phyloP scores from a whole-genome alignment of 495 filamentous ascomycete genomes.

The Xylaria palmicola region DNA sequence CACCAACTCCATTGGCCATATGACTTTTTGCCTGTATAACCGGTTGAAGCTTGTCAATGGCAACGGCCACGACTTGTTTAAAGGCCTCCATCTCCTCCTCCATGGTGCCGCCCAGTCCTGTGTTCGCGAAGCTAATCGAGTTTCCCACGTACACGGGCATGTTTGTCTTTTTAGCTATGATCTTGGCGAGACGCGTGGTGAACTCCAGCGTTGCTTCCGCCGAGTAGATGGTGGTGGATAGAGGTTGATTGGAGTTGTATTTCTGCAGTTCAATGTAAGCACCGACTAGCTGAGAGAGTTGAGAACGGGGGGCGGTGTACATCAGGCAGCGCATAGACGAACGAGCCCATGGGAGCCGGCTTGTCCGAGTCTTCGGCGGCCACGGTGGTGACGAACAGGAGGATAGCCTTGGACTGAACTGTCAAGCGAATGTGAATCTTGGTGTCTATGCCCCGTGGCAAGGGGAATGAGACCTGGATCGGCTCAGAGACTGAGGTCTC shows the following conservation, averaged over 20 bases:
- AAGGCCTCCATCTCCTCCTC: constrained; percentile 95
- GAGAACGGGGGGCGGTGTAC: constrained; percentile 48
- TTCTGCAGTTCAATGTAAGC: constrained; percentile 35
- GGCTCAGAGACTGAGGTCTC: constrained; percentile 26
- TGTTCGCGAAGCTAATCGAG: constrained; percentile 64
- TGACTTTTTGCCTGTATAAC: constrained; percentile 2
- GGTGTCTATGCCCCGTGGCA: constrained; percentile 74
- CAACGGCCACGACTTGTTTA: constrained; percentile 64
- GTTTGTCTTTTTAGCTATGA: constrained; percentile 67
- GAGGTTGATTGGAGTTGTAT: constrained; percentile 55
- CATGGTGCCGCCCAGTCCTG: constrained; percentile 69
- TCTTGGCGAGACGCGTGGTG: constrained; percentile 77
- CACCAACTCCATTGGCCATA: neutral
- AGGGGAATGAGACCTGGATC: constrained; percentile 71
- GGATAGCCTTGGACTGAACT: constrained; percentile 60
- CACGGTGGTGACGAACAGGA: constrained; percentile 76
- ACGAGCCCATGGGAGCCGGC: constrained; percentile 66
- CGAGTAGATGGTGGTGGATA: constrained; percentile 79
- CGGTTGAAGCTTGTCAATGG: constrained; percentile 54
- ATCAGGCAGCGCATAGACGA: constrained; percentile 90
- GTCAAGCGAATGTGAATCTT: constrained; percentile 78
- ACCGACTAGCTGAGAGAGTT: neutral
- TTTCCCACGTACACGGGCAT: constrained; percentile 84
- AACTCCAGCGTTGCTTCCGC: constrained; percentile 78
- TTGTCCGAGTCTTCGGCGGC: constrained; percentile 56